phyloP scores from a whole-genome alignment of 306 rosid genomes.

The Quercus dentata region DNA sequence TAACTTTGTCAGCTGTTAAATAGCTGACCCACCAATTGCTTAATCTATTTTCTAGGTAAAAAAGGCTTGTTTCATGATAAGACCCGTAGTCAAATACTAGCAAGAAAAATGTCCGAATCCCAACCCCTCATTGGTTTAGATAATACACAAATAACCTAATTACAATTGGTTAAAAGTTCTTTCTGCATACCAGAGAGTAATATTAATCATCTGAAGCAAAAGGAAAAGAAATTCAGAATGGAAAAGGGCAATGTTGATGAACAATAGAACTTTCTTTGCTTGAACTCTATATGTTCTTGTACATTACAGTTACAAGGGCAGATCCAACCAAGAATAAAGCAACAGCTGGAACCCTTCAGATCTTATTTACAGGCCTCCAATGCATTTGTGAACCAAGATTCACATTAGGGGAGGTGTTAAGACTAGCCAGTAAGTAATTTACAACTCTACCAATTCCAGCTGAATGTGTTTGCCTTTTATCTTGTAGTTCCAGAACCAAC shows the following conservation, averaged over 20 bases:
- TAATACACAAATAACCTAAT: background rate
- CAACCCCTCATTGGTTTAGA: background rate
- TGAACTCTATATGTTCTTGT: background rate
- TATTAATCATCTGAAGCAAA: background rate
- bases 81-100: background rate
- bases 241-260: conserved; percentile 1
- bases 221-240: background rate
- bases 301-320: conserved; percentile 35
- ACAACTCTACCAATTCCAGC: conserved; percentile 57
- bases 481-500: conserved; percentile 89
- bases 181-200: background rate
- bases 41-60: background rate
- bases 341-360: background rate
- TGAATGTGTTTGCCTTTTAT: conserved; percentile 57
- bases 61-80: background rate
- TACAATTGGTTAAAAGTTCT: background rate
- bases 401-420: conserved; percentile 46
- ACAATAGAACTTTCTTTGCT: conserved; percentile 27
- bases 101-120: background rate
- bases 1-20: no score
- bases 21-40: no score
- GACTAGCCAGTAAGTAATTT: conserved; percentile 18
- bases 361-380: conserved; percentile 15
- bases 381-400: conserved; percentile 74
- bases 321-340: background rate